Percentiles rank a stretch among this genome's conserved stretches.
phyloP scores from a whole-genome alignment of 2,329 filamentous ascomycete genomes.

The Phyllachora maydis region DNA sequence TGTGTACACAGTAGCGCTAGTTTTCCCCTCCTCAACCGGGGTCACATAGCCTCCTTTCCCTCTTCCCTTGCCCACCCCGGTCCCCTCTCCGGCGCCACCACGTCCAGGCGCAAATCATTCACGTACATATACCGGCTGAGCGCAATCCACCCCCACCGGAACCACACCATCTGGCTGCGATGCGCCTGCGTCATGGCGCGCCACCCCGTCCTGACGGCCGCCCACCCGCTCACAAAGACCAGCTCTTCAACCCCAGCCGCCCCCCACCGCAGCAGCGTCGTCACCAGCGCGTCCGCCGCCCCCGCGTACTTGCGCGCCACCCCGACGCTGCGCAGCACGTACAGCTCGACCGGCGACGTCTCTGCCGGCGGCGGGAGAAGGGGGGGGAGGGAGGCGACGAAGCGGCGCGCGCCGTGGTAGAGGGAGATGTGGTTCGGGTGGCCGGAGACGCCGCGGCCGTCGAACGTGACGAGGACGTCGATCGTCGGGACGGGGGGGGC shows the following conservation, averaged over 20 bases:
- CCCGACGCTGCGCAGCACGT: conserved; percentile 58
- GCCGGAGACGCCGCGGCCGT: conserved; percentile 57
- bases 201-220: conserved; percentile 44
- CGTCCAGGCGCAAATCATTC: no score
- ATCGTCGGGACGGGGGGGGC: conserved; percentile 47
- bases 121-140: conserved; percentile 88
- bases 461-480: conserved; percentile 80
- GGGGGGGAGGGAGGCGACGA: conserved; percentile 45
- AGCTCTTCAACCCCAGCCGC: no score
- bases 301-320: conserved; percentile 64
- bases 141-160: conserved; percentile 86
- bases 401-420: conserved; percentile 59
- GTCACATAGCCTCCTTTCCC: no score
- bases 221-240: conserved; percentile 38
- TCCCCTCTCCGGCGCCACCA: no score
- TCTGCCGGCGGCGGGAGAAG: conserved; percentile 37
- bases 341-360: conserved; percentile 54
- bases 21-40: no score
- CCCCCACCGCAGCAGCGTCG: conserved; percentile 42
- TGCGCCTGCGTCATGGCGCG: conserved; percentile 80
- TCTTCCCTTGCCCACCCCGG: no score
- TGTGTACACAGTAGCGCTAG: no score
- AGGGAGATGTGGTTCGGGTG: conserved; percentile 91
- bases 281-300: conserved; percentile 54
- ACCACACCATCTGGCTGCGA: conserved; percentile 96